phyloP scores from a whole-genome alignment of 352 stramenopile genomes.

The Pythium aquatile region DNA sequence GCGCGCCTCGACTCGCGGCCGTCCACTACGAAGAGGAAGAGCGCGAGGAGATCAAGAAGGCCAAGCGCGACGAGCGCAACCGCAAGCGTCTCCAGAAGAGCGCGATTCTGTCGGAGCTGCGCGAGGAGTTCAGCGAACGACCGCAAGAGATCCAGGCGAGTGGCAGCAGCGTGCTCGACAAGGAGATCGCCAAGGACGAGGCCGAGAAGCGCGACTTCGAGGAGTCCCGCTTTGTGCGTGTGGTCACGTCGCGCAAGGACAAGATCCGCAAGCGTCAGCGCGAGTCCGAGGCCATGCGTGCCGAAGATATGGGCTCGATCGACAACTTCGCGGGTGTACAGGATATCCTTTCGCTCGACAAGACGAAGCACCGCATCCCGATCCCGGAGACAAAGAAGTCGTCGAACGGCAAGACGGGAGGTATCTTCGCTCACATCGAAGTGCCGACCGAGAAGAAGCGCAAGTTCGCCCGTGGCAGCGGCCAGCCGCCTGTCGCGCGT shows the following conservation, averaged over 20 bases:
- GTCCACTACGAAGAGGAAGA: constrained; percentile 88
- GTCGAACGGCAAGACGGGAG: constrained; percentile 73
- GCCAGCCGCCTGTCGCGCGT: constrained; percentile 1
- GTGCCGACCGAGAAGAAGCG: constrained; percentile 66
- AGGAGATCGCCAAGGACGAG: constrained; percentile 79
- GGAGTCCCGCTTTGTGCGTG: constrained; percentile 82
- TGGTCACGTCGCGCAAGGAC: constrained; percentile 86
- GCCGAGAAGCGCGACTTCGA: constrained; percentile 84
- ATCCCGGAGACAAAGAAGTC: constrained; percentile 40
- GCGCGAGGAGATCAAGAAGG: constrained; percentile 71
- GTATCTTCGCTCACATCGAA: constrained; percentile 84
- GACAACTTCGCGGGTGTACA: constrained; percentile 86
- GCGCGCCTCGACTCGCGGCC: constrained; percentile 66
- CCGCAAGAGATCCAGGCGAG: constrained; percentile 69
- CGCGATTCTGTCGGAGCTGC: constrained; percentile 79
- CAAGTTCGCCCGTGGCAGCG: constrained; percentile 31
- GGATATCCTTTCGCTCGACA: constrained; percentile 72
- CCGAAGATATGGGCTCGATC: constrained; percentile 78
- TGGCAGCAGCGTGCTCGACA: constrained; percentile 60
- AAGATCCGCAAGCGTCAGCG: constrained; percentile 87
- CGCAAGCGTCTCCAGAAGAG: constrained; percentile 83
- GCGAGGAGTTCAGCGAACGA: constrained; percentile 84
- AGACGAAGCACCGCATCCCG: constrained; percentile 66
- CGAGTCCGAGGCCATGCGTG: constrained; percentile 70
- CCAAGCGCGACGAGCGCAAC: constrained; percentile 77